Evolutionary conservation across 768 basidiomycete species (phyloP).

Genomic region (Sporobolomyces phaffii): DNA sequence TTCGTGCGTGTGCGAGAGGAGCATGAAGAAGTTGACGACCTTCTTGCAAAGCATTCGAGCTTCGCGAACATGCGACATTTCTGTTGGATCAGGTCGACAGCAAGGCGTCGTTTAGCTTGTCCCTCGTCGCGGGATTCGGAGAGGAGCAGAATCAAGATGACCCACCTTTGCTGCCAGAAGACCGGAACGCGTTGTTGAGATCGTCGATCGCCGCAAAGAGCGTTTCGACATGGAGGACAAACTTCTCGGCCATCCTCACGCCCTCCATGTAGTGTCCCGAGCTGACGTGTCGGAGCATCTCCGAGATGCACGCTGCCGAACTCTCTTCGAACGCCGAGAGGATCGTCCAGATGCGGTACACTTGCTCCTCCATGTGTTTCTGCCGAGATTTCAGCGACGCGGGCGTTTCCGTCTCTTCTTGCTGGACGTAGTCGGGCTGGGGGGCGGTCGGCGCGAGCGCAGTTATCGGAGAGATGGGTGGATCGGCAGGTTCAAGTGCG

Average conservation of each 20-base stretch:
- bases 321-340: conserved; percentile 97
- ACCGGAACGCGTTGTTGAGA: conserved; percentile 77
- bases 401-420: conserved; percentile 74
- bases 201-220: conserved; percentile 96
- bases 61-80: conserved; percentile 94
- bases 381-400: conserved; percentile 80
- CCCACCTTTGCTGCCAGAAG: conserved; percentile 76
- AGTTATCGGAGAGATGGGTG: background rate
- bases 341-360: conserved; percentile 98
- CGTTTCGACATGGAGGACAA: conserved; percentile 95
- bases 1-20: conserved; percentile 91
- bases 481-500: background rate
- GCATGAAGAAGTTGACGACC: conserved; percentile 94
- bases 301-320: conserved; percentile 97
- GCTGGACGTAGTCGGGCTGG: conserved; percentile 56
- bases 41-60: conserved; percentile 98
- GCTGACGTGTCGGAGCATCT: conserved; percentile 97
- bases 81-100: conserved; percentile 5
- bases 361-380: conserved; percentile 88
- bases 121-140: too few species aligned
- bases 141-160: conserved; percentile 13
- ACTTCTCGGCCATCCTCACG: conserved; percentile 96
- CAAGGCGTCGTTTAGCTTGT: too few species aligned
- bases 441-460: background rate
- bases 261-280: conserved; percentile 93